Evolutionary conservation across 2,329 filamentous ascomycete species (phyloP), one percentile per base, ranked within the genome.

Genomic region (Diatrype stigma): DNA sequence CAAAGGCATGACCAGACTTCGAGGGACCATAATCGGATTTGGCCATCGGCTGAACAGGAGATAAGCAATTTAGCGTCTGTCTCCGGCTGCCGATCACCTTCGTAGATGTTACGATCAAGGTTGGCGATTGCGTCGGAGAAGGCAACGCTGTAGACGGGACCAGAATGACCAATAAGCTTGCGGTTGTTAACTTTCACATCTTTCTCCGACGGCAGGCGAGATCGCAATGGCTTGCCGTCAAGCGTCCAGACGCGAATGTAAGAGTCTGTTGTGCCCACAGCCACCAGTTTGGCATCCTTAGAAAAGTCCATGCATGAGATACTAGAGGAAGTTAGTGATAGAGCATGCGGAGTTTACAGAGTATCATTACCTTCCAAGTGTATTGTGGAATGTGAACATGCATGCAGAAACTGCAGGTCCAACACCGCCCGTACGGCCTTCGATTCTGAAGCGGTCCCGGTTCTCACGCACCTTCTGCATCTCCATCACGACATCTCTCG

Each of bases 331-430:
- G 53, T 50, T 48, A 53, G 54, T 42, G 11, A 28, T 32, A 48
- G 16, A 14, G 7, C 12, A 14, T 44, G 10, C 10, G 12, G 7
- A 45, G 32, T n/a, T 22, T 42, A 2, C 26, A 32, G 23, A 32
- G 5, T 12, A 35, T 34, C 69, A 82, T 75, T 73, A 92, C 90
- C 84, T 88, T 69, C 96, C 91, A 56, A 91, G 86, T 0, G 90
- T 96, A 69, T 99, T 99, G 75, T 99, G 94, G 65, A 97, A 96
- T 1, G 94, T 99, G 67, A 95, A 96, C 89, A 97, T 97, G 75
- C 90, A 94, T 22, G 95, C 86, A 62, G 91, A 96, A 53, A 96
- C 79, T 23, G 86, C 85, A 49, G 90, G 84, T 14, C 92, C 90
- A 47, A 92, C 81, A 8, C 92, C 93, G 16, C 90, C 89, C 12